phyloP scores from a whole-genome alignment of 1,139 yeast species.

The Pichiaceae sp. region DNA sequence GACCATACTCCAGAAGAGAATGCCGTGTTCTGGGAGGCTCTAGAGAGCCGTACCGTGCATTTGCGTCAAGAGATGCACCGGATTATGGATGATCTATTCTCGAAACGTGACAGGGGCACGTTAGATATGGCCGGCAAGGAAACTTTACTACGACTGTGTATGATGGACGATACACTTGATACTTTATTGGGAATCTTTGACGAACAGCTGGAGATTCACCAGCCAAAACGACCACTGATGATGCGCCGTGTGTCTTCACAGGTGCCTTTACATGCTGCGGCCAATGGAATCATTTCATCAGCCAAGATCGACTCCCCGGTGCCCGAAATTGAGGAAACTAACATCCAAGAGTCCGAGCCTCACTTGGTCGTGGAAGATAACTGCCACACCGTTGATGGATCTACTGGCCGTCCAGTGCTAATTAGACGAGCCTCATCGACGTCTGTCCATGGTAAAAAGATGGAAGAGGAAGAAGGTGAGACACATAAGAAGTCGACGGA shows the following conservation, averaged over 20 bases:
- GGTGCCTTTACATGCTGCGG: conserved; percentile 35
- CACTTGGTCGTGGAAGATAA: conserved; percentile 63
- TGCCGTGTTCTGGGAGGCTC: conserved; percentile 32
- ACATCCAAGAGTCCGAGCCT: conserved; percentile 32
- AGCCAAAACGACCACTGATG: conserved; percentile 14
- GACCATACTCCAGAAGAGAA: conserved; percentile 24
- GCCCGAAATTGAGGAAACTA: conserved; percentile 7
- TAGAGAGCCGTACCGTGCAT: conserved; percentile 43
- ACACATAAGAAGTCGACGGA: conserved; percentile 46
- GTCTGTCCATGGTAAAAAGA: conserved; percentile 59
- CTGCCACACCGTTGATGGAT: conserved; percentile 53
- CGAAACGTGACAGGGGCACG: conserved; percentile 46
- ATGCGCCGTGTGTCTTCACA: conserved; percentile 20
- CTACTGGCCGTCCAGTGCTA: conserved; percentile 65
- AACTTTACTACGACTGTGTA: conserved; percentile 57
- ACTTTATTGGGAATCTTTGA: conserved; percentile 58
- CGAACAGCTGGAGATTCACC: conserved; percentile 13
- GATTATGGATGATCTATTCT: conserved; percentile 54
- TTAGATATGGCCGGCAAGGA: conserved; percentile 65
- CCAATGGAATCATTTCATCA: conserved; percentile 42
- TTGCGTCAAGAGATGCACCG: conserved; percentile 51
- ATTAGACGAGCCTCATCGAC: conserved; percentile 59
- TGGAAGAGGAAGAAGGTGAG: conserved; percentile 89
- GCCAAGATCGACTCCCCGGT: conserved; percentile 48
- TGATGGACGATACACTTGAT: conserved; percentile 61